Base-by-base conservation (phyloP, 495 filamentous ascomycete genomes). In the Hypoxylon crocopeplum region DNA sequence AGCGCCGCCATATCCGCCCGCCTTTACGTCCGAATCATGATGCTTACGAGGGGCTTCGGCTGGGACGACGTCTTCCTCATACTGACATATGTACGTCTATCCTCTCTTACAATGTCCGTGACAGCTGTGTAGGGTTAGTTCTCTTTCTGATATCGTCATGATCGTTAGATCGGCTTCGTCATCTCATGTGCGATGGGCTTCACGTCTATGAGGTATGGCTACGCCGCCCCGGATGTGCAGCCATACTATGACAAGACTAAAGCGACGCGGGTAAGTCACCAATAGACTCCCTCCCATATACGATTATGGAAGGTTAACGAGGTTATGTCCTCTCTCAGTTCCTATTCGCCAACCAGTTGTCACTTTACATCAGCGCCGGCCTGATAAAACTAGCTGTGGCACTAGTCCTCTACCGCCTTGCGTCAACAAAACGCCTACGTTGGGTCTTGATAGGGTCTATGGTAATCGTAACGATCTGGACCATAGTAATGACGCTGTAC, bases 321-420 rank as follows among this genome's bases (percentile, higher is more conserved):
- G 10, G 12, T 10, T 15, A 7, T 25, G 3, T 22, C 7, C 0
- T 13, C 4, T 13, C 27, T 29, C 34, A 69, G 67, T 67, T 67
- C 56, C 46, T 62, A 24, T 67, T 62, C 30, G 67, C 51, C 7
- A 62, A 69, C 42, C 67, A 69, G 50, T 39, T 66, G 17, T 22
- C 52, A 5, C 57, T 69, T 8, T 69, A 69, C 42, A 65, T 69
- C 32, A 56, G 64, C n/a, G 64, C 67, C 16, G 67, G 67, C 5
- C 33, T 69, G 1, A 64, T 69, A 0, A 69, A 69, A 32, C 11
- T 69, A 33, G 67, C 67, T 7, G 67, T 69, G 22, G 67, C 67
- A 7, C 46, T 67, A 17, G 64, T 69, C 10, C 67, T 69, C 32
- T 62, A 64, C 33, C 67, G 67, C 10, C 45, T 69, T 11, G 50